Conservation (phyloP, 805 yeast genomes). For the Candida arabinofermentans region DNA sequence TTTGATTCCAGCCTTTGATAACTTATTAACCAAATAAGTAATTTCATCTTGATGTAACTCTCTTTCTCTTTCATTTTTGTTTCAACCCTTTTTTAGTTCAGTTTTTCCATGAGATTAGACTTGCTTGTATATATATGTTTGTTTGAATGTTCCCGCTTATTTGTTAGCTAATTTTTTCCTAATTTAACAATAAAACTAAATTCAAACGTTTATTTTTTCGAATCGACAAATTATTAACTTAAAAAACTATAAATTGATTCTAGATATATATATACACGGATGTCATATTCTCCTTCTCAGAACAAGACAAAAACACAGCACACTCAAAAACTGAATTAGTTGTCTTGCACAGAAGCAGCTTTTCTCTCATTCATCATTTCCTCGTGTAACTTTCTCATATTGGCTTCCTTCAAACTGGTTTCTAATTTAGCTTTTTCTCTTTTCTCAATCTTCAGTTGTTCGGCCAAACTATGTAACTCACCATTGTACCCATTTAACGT, state of each 20-base stretch:
- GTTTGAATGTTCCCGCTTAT: not conserved
- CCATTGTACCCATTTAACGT: slow-evolving; percentile 26
- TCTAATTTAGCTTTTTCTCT: slow-evolving; percentile 14
- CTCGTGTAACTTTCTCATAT: slow-evolving; percentile 18
- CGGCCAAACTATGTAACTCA: slow-evolving; percentile 22
- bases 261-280: not conserved
- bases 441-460: slow-evolving; percentile 19
- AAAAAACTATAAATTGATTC: no score
- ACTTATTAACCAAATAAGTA: slow-evolving; percentile 35
- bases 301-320: not conserved
- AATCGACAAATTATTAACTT: no score
- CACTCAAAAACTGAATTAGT: not conserved
- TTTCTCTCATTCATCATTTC: slow-evolving; percentile 18
- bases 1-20: slow-evolving; percentile 93
- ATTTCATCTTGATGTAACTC: no score
- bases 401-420: slow-evolving; percentile 24
- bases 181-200: no score
- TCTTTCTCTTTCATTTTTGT: no score
- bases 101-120: not conserved
- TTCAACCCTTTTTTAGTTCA: not conserved
- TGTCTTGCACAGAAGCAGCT: not conserved
- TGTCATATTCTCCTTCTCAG: not conserved
- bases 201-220: no score
- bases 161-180: not conserved
- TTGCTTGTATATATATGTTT: not conserved